Percentiles rank a stretch among this genome's conserved stretches.
Conservation (phyloP, 129 eudicot genomes). For the Ambrosia artemisiifolia region DNA sequence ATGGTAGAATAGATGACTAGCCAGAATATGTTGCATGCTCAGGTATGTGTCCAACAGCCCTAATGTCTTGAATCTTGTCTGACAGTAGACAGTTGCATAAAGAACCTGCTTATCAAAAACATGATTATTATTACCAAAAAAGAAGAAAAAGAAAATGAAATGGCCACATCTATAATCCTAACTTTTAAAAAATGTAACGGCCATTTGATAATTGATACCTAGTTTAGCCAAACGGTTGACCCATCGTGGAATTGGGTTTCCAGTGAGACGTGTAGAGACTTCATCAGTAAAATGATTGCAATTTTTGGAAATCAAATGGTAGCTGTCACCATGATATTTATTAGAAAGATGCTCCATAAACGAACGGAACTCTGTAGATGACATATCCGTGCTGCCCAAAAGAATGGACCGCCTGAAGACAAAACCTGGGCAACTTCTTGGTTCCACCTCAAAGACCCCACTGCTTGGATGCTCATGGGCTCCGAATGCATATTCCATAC, state of each 20-base stretch:
- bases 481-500: not conserved
- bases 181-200: not conserved
- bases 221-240: not conserved
- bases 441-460: constrained; percentile 84
- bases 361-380: constrained; percentile 54
- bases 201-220: not conserved
- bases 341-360: constrained; percentile 63
- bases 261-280: not conserved
- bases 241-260: not conserved
- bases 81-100: not conserved
- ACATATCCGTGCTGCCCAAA: constrained; percentile 67
- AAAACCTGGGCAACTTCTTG: constrained; percentile 74
- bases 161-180: too few species aligned
- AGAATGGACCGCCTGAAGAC: constrained; percentile 55
- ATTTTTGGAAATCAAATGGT: constrained; percentile 70
- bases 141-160: too few species aligned
- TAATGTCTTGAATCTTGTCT: not conserved
- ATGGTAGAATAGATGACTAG: not conserved
- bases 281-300: constrained; percentile 70
- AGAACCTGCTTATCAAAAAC: not conserved
- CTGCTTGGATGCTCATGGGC: constrained; percentile 55
- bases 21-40: not conserved
- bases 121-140: not conserved
- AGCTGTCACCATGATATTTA: constrained; percentile 59
- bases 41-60: not conserved